Base-by-base conservation (phyloP, 768 basidiomycete genomes). In the Erythrobasidium yunnanense region DNA sequence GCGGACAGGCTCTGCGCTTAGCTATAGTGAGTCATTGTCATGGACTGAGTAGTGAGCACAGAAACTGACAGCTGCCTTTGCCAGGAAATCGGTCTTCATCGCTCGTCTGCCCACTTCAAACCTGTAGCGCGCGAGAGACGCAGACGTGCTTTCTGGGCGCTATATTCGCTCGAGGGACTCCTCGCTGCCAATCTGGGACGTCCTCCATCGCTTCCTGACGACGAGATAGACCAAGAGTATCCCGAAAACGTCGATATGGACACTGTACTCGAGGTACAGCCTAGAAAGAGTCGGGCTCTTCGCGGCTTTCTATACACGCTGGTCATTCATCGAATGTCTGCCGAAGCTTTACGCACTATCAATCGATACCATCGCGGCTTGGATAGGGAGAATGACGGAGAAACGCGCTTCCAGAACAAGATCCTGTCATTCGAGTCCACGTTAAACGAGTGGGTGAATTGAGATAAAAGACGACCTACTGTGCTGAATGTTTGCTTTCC, bases 81-180 rank as follows among this genome's bases (percentile, higher is more conserved):
- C n/a, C 23, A 60, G 57, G 57, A 60, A 27, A n/a, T 60, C 22
- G 65, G 65, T 30, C 53, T 66, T n/a, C 65, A 66, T 54, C 65
- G 65, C 27, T 55, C 53, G 2, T 55, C 53, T 3, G 53, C 53
- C 3, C n/a, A 47, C 27, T 55, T 54, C 53, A 55, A 55, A 30
- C 53, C 52, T 1, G 45, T 54, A 18, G 53, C 35, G 27, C 53
- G 38, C 7, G 65, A 66, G 29, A 54, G 53, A n/a, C 30, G 65
- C 17, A 3, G 65, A 34, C 7, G 65, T 20, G 33, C 25, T 3
- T 66, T 66, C 53, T 66, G 65, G 65, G 30, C 65, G 25, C 65
- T 66, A 1, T 66, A 54, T 32, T 35, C 33, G 1, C 23, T 66
- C 7, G 65, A 66, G 17, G 33, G 51, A n/a, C 52, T 66, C 4